Conservation (phyloP, 129 eudicot species). For the Flaveria linearis region DNA sequence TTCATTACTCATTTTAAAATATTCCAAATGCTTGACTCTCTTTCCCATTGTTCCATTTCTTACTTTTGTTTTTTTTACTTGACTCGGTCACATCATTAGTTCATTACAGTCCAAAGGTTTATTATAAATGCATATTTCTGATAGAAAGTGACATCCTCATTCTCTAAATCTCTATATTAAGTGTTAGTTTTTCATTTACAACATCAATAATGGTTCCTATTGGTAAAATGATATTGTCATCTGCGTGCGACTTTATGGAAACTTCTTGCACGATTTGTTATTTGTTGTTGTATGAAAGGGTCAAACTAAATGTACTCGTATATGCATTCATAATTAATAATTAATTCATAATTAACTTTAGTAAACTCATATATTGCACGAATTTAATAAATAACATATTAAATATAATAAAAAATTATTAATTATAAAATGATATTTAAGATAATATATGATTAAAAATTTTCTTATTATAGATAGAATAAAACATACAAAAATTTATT, state of each 20-base stretch:
- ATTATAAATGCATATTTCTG: not conserved
- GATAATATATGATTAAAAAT: too few relatives aligned
- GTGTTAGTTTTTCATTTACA: not conserved
- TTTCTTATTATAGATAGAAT: too few relatives aligned
- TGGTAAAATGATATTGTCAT: too few relatives aligned
- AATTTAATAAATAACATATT: too few relatives aligned
- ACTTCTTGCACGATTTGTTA: not conserved
- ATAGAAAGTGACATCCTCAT: not conserved
- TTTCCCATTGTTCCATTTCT: not conserved
- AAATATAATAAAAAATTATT: too few relatives aligned
- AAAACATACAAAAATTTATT: too few relatives aligned
- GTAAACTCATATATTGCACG: too few relatives aligned
- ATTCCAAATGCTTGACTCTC: not conserved
- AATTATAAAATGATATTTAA: too few relatives aligned
- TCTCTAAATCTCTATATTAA: not conserved
- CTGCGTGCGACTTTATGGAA: not conserved
- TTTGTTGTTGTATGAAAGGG: not conserved
- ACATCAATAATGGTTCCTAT: not conserved
- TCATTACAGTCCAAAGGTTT: not conserved
- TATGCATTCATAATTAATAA: too few relatives aligned
- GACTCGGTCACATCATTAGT: not conserved
- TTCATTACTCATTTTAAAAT: not conserved
- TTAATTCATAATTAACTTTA: too few relatives aligned
- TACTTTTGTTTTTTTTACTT: not conserved
- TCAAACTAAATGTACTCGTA: too few relatives aligned